phyloP scores from a whole-genome alignment of 768 basidiomycete genomes.

The Podaxis sp. region DNA sequence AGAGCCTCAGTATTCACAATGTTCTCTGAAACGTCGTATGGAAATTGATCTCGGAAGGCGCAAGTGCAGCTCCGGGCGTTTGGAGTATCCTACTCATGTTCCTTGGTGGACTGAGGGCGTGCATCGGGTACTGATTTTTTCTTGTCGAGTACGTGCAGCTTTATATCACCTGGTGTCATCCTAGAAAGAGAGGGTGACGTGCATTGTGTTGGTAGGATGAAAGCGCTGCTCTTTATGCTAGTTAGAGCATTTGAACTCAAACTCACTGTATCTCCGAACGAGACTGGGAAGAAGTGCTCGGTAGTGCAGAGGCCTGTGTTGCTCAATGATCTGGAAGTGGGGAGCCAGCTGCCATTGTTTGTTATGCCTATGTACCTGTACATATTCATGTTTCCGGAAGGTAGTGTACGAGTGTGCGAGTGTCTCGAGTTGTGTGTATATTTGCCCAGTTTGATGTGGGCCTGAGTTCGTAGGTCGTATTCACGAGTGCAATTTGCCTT shows the following conservation, averaged over 20 bases:
- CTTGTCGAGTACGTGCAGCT: constrained; percentile 50
- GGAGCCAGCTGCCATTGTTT: constrained; percentile 47
- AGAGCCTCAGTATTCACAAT: no score
- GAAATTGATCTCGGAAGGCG: constrained; percentile 45
- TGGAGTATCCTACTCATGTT: constrained; percentile 63
- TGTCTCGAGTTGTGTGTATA: no score
- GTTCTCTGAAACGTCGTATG: constrained; percentile 63
- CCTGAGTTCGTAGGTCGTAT: no score
- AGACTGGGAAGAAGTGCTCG: constrained; percentile 31
- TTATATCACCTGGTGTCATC: not conserved
- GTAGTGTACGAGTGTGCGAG: no score
- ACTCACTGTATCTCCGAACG: constrained; percentile 42
- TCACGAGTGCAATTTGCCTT: no score
- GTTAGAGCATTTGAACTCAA: constrained; percentile 46
- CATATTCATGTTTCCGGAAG: no score
- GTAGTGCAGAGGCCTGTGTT: constrained; percentile 48
- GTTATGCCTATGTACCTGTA: constrained; percentile 26
- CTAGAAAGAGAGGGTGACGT: not conserved
- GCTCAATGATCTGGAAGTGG: constrained; percentile 37
- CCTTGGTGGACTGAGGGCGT: constrained; percentile 64
- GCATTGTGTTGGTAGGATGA: constrained; percentile 23
- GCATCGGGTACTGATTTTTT: constrained; percentile 68
- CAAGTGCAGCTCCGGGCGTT: constrained; percentile 51
- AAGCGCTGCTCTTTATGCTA: constrained; percentile 31
- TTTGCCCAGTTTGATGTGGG: no score